Evolutionary conservation across 1,284 basidiomycete genomes (phyloP).

Genomic region (Ustilago nuda): DNA sequence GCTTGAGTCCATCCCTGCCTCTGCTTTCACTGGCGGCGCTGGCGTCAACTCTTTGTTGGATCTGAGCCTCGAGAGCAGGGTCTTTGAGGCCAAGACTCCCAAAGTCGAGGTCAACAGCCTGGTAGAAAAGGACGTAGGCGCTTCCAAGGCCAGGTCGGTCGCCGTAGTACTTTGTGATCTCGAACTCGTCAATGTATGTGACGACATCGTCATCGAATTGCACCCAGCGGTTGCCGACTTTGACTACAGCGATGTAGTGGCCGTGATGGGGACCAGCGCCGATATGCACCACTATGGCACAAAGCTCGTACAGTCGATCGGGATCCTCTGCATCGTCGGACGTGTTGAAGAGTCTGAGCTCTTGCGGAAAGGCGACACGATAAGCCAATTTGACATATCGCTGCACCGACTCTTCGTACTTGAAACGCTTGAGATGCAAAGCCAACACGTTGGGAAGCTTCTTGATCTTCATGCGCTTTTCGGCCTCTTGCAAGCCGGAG

Average conservation of each 20-base stretch:
- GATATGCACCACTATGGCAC: conserved; percentile 96
- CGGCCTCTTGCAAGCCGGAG: conserved; percentile 95
- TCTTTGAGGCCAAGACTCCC: conserved; percentile 38
- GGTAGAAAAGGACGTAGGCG: conserved; percentile 97
- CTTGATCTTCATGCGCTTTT: conserved; percentile 99
- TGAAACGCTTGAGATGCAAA: conserved; percentile 96
- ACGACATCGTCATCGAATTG: conserved; percentile 96
- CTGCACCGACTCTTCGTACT: conserved; percentile 89
- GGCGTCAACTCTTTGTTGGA: conserved; percentile 20
- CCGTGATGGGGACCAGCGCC: conserved; percentile 95
- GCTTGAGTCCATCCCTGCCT: conserved; percentile 28
- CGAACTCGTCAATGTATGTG: conserved; percentile 84
- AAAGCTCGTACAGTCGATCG: conserved; percentile 87
- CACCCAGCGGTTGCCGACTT: conserved; percentile 83
- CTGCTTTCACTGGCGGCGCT: conserved; percentile 13
- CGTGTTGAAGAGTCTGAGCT: conserved; percentile 94
- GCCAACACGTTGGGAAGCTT: conserved; percentile 92
- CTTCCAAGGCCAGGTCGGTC: conserved; percentile 83
- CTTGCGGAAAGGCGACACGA: conserved; percentile 93
- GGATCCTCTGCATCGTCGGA: conserved; percentile 91
- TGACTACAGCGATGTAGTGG: conserved; percentile 95
- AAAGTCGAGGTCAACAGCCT: conserved; percentile 79
- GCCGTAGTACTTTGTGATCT: conserved; percentile 93
- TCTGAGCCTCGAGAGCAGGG: conserved; percentile 26
- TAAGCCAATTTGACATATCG: conserved; percentile 94